Conservation (phyloP, 352 stramenopile species). For the Achlya hypogyna region DNA sequence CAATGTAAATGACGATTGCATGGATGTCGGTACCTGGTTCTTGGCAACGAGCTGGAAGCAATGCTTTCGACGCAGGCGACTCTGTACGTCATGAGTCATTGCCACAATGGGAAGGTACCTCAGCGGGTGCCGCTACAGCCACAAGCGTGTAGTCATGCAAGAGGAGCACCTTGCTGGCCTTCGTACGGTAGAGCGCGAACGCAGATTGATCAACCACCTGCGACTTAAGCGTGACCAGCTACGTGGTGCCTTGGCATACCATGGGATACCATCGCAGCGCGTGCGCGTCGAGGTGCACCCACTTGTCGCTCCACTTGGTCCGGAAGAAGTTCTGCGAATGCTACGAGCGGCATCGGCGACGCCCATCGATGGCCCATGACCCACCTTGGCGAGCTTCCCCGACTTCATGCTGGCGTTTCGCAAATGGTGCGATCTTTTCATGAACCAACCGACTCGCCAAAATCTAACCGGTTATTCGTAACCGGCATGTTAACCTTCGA, state of each 20-base stretch:
- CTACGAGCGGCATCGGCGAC: slow-evolving; percentile 21
- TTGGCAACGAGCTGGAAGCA: slow-evolving; percentile 47
- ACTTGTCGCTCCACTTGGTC: slow-evolving; percentile 71
- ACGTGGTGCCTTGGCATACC: slow-evolving; percentile 17
- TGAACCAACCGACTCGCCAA: not conserved
- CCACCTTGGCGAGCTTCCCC: not conserved
- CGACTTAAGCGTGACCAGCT: not conserved
- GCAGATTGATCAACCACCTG: slow-evolving; percentile 31
- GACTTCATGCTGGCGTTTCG: not conserved
- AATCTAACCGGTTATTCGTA: not conserved
- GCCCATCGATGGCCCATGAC: not conserved
- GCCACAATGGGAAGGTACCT: slow-evolving; percentile 24
- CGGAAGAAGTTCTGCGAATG: slow-evolving; percentile 47
- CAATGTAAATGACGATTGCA: not conserved
- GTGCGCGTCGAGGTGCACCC: slow-evolving; percentile 61
- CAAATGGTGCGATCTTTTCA: not conserved
- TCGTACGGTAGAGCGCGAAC: slow-evolving; percentile 47
- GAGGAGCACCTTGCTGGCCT: slow-evolving; percentile 37
- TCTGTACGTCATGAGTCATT: slow-evolving; percentile 24
- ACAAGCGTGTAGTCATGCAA: slow-evolving; percentile 32
- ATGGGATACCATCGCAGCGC: slow-evolving; percentile 71
- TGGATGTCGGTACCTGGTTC: slow-evolving; percentile 34
- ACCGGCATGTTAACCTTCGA: no score
- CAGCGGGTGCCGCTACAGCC: slow-evolving; percentile 30
- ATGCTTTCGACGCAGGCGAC: slow-evolving; percentile 51